Evolutionary conservation across 1,284 basidiomycete species (phyloP).

Genomic region (Austropuccinia psidii): DNA sequence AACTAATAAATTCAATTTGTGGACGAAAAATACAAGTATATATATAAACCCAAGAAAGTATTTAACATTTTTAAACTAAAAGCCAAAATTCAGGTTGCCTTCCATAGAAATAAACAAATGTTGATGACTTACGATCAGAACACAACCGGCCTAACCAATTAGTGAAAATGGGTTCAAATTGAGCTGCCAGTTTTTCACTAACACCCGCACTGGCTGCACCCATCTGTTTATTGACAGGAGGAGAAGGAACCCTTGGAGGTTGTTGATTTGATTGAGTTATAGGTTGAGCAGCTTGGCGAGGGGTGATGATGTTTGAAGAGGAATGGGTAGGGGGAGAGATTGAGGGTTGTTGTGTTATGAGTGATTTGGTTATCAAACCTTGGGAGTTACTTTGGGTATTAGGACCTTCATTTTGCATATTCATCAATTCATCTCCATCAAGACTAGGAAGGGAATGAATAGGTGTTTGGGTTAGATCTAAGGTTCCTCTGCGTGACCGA

Average conservation of each 20-base stretch:
- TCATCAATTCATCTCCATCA: too few species aligned
- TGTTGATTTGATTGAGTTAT: background rate
- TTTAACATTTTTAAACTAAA: slow-evolving; percentile 19
- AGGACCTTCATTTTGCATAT: too few species aligned
- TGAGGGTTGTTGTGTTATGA: background rate
- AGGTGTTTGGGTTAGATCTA: too few species aligned
- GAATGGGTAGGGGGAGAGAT: background rate
- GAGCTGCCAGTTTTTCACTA: slow-evolving; percentile 61
- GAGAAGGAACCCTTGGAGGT: slow-evolving; percentile 7
- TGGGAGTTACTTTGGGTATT: background rate
- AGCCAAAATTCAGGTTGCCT: slow-evolving; percentile 8
- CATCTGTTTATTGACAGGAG: slow-evolving; percentile 38
- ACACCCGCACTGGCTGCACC: slow-evolving; percentile 44
- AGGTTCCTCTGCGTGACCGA: too few species aligned
- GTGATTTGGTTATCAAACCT: background rate
- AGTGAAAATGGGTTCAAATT: slow-evolving; percentile 85
- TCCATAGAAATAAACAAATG: slow-evolving; percentile 13
- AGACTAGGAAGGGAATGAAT: too few species aligned
- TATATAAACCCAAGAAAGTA: slow-evolving; percentile 13
- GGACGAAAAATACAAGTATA: background rate
- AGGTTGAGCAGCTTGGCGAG: background rate
- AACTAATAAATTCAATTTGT: slow-evolving; percentile 54
- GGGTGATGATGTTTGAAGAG: background rate
- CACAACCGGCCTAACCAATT: slow-evolving; percentile 80
- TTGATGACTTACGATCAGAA: slow-evolving; percentile 65